A percentile compares a stretch with the other conserved stretches of the same genome.
These are phyloP conservation scores for Phytopythium cucurbitacearum DNA, from an alignment of 352 stramenopile genomes.

Conservation along the genomic window DNA sequence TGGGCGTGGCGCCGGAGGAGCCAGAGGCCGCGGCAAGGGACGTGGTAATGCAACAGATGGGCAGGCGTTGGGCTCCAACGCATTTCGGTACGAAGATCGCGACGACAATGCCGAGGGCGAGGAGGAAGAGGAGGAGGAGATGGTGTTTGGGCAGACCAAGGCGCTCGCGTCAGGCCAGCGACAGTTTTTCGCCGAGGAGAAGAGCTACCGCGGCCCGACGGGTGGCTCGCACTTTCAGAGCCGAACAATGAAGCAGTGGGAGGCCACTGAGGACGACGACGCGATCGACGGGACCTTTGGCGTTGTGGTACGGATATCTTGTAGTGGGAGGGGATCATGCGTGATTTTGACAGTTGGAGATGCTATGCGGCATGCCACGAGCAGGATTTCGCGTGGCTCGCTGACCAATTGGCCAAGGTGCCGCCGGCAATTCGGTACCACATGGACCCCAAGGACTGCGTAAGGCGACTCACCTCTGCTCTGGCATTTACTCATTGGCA, in stretches of 20 bases:
- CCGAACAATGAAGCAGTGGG: conserved; percentile 60
- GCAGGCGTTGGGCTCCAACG: conserved; percentile 58
- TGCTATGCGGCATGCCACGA: neutral
- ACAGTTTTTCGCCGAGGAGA: conserved; percentile 65
- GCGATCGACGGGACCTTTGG: conserved; percentile 19
- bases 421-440: conserved; percentile 47
- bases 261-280: conserved; percentile 41
- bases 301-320: conserved; percentile 28
- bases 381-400: conserved; percentile 73
- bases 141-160: conserved; percentile 1
- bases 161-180: conserved; percentile 11
- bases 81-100: conserved; percentile 55
- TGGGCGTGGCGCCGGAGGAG: conserved; percentile 13
- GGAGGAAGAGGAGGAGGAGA: conserved; percentile 1
- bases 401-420: conserved; percentile 42
- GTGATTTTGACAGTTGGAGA: conserved; percentile 1
- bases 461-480: conserved; percentile 19
- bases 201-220: conserved; percentile 38
- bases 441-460: conserved; percentile 75
- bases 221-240: conserved; percentile 58
- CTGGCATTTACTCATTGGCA: neutral
- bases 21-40: conserved; percentile 6
- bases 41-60: conserved; percentile 10
- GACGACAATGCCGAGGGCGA: conserved; percentile 18
- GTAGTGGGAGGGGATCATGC: conserved; percentile 2